Percentiles rank a stretch among this genome's conserved stretches.
phyloP scores from a whole-genome alignment of 1,284 basidiomycete species.

The Thecaphora frezii region DNA sequence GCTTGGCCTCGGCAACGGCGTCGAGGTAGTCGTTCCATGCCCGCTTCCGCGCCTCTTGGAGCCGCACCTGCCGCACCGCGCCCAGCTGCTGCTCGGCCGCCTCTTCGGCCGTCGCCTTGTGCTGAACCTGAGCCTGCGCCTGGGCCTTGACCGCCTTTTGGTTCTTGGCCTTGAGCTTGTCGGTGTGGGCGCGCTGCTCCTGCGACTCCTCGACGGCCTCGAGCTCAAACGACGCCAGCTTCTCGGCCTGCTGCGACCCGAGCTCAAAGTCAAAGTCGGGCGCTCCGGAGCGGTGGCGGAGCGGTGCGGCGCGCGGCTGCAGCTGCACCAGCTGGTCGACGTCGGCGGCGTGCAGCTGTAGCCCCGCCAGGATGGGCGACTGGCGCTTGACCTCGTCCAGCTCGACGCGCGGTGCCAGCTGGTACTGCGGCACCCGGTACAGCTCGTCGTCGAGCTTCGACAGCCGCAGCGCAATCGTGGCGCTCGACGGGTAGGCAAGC shows the following conservation, averaged over 20 bases:
- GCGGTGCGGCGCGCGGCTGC: slow-evolving; percentile 32
- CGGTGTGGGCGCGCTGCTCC: slow-evolving; percentile 63
- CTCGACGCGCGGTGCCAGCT: slow-evolving; percentile 14
- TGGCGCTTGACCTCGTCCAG: neutral
- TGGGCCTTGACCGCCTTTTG: slow-evolving; percentile 57
- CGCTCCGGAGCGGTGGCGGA: slow-evolving; percentile 15
- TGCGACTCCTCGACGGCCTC: slow-evolving; percentile 60
- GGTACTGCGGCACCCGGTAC: slow-evolving; percentile 72
- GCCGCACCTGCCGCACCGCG: slow-evolving; percentile 19
- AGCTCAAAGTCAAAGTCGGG: slow-evolving; percentile 54
- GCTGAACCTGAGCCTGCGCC: slow-evolving; percentile 60
- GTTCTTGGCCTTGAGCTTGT: slow-evolving; percentile 28
- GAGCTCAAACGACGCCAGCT: slow-evolving; percentile 58
- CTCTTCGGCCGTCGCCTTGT: slow-evolving; percentile 17
- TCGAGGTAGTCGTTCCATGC: slow-evolving; percentile 43
- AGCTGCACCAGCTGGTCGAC: slow-evolving; percentile 22
- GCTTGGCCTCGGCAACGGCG: slow-evolving; percentile 27
- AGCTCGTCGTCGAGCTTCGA: slow-evolving; percentile 72
- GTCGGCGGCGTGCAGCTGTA: slow-evolving; percentile 14
- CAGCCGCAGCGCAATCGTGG: slow-evolving; percentile 72
- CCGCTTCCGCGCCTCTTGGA: slow-evolving; percentile 30
- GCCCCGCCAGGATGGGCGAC: neutral
- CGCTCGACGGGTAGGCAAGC: slow-evolving; percentile 74
- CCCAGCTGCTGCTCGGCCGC: slow-evolving; percentile 14
- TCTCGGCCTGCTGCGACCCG: slow-evolving; percentile 16